Conservation (phyloP, 192 early-diverging fungal species). For the Chytriomyces confervae region DNA sequence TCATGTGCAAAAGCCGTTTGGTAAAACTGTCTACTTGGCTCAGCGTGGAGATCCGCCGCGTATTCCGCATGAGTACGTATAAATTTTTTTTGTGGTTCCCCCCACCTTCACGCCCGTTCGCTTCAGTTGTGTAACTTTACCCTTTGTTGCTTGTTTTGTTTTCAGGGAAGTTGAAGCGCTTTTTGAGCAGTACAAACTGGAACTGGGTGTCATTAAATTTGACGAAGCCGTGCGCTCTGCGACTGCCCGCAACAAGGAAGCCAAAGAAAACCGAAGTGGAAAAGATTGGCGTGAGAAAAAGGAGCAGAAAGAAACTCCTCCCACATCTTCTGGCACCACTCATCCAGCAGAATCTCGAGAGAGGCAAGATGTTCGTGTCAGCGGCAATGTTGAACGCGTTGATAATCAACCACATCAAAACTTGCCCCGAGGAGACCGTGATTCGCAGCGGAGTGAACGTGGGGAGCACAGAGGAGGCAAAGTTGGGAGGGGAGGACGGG, state of each 20-base stretch:
- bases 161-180: constrained; percentile 8
- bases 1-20: constrained; percentile 13
- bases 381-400: too few species aligned
- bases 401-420: background rate
- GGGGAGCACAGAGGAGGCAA: constrained; percentile 4
- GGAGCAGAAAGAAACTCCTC: background rate
- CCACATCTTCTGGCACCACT: too few species aligned
- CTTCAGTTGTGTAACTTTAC: too few species aligned
- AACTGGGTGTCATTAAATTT: constrained; percentile 18
- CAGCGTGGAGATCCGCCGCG: constrained; percentile 4
- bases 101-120: background rate
- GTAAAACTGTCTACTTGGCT: constrained; percentile 18
- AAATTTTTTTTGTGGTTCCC: background rate
- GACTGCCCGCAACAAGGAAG: background rate
- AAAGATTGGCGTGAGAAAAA: background rate
- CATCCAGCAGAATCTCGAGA: too few species aligned
- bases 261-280: background rate
- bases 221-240: constrained; percentile 22
- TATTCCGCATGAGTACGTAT: background rate
- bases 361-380: too few species aligned
- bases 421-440: background rate
- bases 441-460: background rate
- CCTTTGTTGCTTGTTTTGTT: background rate
- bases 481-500: constrained; percentile 14
- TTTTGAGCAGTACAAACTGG: background rate